Base-by-base conservation (phyloP, 208 protist genomes). In the Wallacemonas rigidus region DNA sequence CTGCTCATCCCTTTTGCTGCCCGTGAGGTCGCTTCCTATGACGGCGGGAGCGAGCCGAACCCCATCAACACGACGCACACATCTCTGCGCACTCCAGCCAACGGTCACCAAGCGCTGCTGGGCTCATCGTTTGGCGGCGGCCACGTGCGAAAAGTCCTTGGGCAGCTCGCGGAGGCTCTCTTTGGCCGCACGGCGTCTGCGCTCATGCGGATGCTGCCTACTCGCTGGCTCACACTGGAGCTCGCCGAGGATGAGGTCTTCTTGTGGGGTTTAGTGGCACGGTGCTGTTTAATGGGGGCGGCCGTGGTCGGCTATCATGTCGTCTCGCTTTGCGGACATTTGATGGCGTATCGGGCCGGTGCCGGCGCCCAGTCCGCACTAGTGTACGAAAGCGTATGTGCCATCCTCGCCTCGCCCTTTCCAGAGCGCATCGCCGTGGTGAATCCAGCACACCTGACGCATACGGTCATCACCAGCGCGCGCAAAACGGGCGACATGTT, bases 361-460 rank as follows among this genome's bases (percentile, higher is more conserved):
- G 69, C 81, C 41, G 64, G 56, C 1, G 64, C 82, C 26, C 83
- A 89, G 56, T 73, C 75, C 35, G 61, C 76, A 0, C 64, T 94
- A 15, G 54, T 84, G 38, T 40, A 76, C 60, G 72, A 74, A 53
- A 81, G 74, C 51, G 64, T 94, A 14, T 15, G 54, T 2, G 26
- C 72, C 40, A 68, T 94, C 6, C 67, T 94, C 2, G 47, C 60
- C 38, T 82, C 81, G 11, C 55, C 53, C 9, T 72, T 82, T 54
- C 76, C 77, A 2, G 86, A 90, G 71, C 83, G 89, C 35, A 79
- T 91, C 35, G 63, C 82, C 4, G 41, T 85, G 14, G 77, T 90
- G 40, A 89, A 81, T 51, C 69, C 82, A 2, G 79, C 79, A 53
- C 78, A 81, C 60, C 77, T 94, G 38, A 75, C 83, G 14, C 75